phyloP scores from a whole-genome alignment of 2,329 filamentous ascomycete genomes.

The Aureobasidium melanogenum region DNA sequence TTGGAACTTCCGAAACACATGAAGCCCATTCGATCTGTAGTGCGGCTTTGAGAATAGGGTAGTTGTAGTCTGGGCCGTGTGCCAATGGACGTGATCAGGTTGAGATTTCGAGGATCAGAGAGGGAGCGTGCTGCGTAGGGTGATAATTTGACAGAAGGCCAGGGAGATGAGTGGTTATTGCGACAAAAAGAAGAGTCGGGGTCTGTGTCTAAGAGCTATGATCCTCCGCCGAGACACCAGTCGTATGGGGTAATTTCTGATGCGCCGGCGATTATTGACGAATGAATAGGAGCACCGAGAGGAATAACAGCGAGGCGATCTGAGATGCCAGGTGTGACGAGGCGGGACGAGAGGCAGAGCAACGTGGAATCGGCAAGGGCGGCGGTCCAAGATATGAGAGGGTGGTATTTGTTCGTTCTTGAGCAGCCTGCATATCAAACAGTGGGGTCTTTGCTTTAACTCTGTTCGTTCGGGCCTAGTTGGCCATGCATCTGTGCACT shows the following conservation, averaged over 20 bases:
- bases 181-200: neutral
- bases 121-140: neutral
- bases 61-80: neutral
- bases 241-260: neutral
- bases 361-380: conserved; percentile 10
- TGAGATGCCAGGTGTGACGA: neutral
- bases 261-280: neutral
- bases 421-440: conserved; percentile 5
- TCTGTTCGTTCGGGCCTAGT: neutral
- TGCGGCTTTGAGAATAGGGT: neutral
- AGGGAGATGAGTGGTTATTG: neutral
- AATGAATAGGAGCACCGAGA: neutral
- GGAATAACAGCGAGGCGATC: neutral
- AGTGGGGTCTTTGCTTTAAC: conserved; percentile 8
- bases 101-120: neutral
- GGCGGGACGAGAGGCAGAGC: neutral
- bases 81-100: neutral
- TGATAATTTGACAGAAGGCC: neutral
- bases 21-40: conserved; percentile 22
- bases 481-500: neutral
- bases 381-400: neutral
- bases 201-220: conserved; percentile 5
- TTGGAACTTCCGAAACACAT: conserved; percentile 44
- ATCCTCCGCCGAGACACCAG: neutral
- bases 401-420: conserved; percentile 4